A percentile compares a stretch with the other conserved stretches of the same genome.
Conservation (phyloP, 768 basidiomycete species). For the Favolaschia claudopus region DNA sequence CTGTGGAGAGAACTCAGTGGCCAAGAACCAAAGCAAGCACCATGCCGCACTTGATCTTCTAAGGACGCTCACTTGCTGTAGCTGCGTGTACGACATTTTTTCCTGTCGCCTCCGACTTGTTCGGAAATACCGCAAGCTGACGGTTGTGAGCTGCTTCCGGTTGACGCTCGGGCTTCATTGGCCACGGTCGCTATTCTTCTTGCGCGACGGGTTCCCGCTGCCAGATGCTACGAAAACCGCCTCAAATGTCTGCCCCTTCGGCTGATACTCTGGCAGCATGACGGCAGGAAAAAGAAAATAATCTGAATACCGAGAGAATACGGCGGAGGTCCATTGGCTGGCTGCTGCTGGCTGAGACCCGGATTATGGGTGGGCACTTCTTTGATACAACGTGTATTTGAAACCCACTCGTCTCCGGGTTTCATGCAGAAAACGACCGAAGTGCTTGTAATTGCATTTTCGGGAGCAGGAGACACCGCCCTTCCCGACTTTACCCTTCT, state of each 20-base stretch:
- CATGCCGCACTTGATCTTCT: too few species aligned
- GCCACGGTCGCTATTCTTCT: not conserved
- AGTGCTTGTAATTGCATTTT: too few species aligned
- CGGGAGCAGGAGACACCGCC: too few species aligned
- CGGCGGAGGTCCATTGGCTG: not conserved
- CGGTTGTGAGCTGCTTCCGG: constrained; percentile 10
- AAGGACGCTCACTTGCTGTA: too few species aligned
- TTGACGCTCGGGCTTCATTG: constrained; percentile 9
- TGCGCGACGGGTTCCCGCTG: not conserved
- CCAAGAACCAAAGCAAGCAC: too few species aligned
- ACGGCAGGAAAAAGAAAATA: constrained; percentile 14
- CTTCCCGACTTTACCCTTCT: too few species aligned
- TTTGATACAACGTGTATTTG: constrained; percentile 1
- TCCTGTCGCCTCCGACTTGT: constrained; percentile 7
- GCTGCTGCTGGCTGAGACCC: too few species aligned
- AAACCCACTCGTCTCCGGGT: not conserved
- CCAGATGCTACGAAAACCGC: not conserved
- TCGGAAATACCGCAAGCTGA: not conserved
- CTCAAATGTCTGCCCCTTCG: not conserved
- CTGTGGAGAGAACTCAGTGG: too few species aligned
- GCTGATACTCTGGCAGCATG: not conserved
- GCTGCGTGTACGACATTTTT: too few species aligned
- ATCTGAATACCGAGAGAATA: not conserved
- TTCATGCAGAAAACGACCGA: constrained; percentile 1
- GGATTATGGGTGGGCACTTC: too few species aligned